A percentile compares a stretch with the other conserved stretches of the same genome.
These are phyloP conservation scores for Casuarina equisetifolia DNA, from an alignment of 306 rosid species.

Conservation along the genomic window DNA sequence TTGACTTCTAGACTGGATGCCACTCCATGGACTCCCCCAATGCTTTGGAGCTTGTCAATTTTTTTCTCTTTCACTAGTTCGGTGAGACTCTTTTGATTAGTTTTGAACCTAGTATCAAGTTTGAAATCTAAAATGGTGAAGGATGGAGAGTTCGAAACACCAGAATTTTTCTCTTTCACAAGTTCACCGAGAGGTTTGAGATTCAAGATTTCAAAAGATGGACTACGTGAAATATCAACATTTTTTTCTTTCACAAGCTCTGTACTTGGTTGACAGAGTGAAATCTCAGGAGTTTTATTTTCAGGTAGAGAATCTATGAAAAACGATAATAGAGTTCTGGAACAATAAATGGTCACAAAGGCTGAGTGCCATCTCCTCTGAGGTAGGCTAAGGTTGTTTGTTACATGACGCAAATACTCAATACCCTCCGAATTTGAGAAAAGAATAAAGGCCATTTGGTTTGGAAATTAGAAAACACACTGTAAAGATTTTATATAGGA, in stretches of 20 bases:
- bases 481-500: neutral
- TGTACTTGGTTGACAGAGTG: neutral
- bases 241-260: constrained; percentile 32
- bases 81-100: constrained; percentile 18
- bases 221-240: neutral
- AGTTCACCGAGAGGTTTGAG: neutral
- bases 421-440: constrained; percentile 11
- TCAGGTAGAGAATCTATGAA: neutral
- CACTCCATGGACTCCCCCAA: constrained; percentile 28
- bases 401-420: constrained; percentile 16
- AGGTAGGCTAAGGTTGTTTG: constrained; percentile 3
- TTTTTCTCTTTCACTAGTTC: constrained; percentile 33
- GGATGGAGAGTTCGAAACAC: constrained; percentile 7
- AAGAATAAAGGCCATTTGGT: constrained; percentile 19
- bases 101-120: neutral
- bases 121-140: constrained; percentile 3
- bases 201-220: neutral
- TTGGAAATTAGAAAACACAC: neutral
- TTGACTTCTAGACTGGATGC: constrained; percentile 24
- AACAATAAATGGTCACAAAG: constrained; percentile 39
- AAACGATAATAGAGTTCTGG: constrained; percentile 30
- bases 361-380: constrained; percentile 43
- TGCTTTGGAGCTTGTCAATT: neutral
- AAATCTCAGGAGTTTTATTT: neutral
- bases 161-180: neutral